Conservation (phyloP, 148 eudicot genomes). For the Spergularia bocconei region DNA sequence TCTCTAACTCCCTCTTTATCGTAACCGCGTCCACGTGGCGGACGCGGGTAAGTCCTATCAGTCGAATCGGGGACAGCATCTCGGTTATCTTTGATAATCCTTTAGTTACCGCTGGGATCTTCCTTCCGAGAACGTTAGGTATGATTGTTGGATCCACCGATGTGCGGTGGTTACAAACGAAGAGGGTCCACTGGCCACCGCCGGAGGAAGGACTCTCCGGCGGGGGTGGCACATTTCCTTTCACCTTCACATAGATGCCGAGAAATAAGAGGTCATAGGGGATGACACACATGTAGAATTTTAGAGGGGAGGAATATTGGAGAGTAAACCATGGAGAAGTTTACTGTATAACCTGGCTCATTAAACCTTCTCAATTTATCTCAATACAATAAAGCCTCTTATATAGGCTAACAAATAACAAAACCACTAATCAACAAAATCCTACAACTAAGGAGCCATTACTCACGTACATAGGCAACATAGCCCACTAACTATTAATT, state of each 20-base stretch:
- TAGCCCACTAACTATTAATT: too few relatives aligned
- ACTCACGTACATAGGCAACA: too few relatives aligned
- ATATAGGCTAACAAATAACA: too few relatives aligned
- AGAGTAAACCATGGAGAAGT: too few relatives aligned
- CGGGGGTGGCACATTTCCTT: slow-evolving; percentile 60
- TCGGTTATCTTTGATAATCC: slow-evolving; percentile 70
- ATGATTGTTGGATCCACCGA: slow-evolving; percentile 80
- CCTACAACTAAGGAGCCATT: too few relatives aligned
- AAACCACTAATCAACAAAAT: too few relatives aligned
- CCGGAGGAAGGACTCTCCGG: too few relatives aligned
- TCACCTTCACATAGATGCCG: slow-evolving; percentile 56
- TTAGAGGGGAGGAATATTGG: too few relatives aligned
- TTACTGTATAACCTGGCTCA: too few relatives aligned
- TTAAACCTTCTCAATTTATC: too few relatives aligned
- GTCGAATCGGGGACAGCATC: slow-evolving; percentile 74
- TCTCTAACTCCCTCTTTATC: slow-evolving; percentile 41
- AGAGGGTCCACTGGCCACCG: slow-evolving; percentile 63
- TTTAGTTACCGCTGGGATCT: slow-evolving; percentile 79
- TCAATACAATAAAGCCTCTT: too few relatives aligned
- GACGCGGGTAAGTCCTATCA: slow-evolving; percentile 59
- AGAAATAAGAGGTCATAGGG: slow-evolving; percentile 43
- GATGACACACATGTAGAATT: too few relatives aligned
- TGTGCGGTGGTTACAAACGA: slow-evolving; percentile 82
- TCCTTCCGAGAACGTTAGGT: slow-evolving; percentile 52
- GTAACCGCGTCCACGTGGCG: slow-evolving; percentile 63